Percentiles rank a stretch among this genome's conserved stretches.
Conservation (phyloP, 2,329 filamentous ascomycete species). For the Incumbomyces delicatus region DNA sequence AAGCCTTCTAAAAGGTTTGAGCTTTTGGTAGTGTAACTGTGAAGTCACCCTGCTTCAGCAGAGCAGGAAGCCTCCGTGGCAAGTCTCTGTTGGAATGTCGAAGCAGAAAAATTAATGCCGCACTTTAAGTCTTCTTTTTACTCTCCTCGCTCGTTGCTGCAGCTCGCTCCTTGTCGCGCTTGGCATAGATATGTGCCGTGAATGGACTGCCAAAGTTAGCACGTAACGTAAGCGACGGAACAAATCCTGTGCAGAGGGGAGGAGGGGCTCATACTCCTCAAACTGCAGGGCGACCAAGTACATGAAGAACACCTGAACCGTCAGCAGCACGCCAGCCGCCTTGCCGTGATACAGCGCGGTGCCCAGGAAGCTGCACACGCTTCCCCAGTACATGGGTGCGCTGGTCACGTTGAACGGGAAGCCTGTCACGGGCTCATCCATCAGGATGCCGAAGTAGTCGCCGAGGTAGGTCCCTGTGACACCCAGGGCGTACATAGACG, state of each 20-base stretch:
- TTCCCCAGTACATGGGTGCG: constrained; percentile 95
- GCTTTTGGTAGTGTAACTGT: too few species aligned
- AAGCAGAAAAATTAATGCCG: constrained; percentile 9
- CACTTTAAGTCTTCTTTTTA: constrained; percentile 30
- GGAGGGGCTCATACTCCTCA: constrained; percentile 55
- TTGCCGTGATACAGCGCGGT: constrained; percentile 76
- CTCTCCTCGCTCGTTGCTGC: constrained; percentile 24
- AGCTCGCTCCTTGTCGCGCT: constrained; percentile 43
- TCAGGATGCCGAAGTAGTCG: constrained; percentile 97
- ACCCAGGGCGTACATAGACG: constrained; percentile 83
- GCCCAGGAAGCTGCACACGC: constrained; percentile 83
- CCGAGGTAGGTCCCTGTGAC: constrained; percentile 93
- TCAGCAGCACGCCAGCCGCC: constrained; percentile 73
- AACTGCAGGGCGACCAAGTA: constrained; percentile 74
- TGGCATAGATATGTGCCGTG: constrained; percentile 83
- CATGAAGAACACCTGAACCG: constrained; percentile 61
- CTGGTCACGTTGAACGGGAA: constrained; percentile 91
- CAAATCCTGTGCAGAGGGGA: background rate
- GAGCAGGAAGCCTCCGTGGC: too few species aligned
- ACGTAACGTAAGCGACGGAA: background rate
- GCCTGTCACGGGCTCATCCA: constrained; percentile 86
- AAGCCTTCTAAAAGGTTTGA: too few species aligned
- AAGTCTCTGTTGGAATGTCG: too few species aligned
- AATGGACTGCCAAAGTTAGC: constrained; percentile 51
- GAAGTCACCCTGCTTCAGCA: too few species aligned